phyloP scores from a whole-genome alignment of 2,329 filamentous ascomycete species.

The Chrysoporthe deuterocubensis region DNA sequence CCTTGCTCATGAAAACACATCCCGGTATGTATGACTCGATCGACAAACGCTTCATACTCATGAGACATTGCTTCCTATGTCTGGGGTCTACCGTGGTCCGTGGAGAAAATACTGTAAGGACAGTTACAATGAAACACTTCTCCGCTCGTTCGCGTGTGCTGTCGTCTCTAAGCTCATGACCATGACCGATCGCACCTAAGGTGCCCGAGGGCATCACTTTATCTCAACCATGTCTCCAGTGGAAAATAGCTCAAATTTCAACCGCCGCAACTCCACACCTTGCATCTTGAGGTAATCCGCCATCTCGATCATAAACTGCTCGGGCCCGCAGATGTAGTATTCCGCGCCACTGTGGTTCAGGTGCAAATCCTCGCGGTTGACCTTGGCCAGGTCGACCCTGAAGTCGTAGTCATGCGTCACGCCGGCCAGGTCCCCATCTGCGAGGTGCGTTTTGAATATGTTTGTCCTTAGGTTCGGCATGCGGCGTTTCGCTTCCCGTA shows the following conservation, averaged over 20 bases:
- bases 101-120: too few relatives aligned
- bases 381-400: slow-evolving; percentile 51
- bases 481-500: slow-evolving; percentile 48
- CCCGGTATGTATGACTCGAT: not conserved
- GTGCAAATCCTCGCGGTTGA: slow-evolving; percentile 50
- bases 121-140: too few relatives aligned
- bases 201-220: slow-evolving; percentile 1
- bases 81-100: too few relatives aligned
- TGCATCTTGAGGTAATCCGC: slow-evolving; percentile 46
- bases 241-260: slow-evolving; percentile 54
- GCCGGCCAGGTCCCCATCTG: slow-evolving; percentile 48
- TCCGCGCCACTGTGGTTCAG: slow-evolving; percentile 51
- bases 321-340: slow-evolving; percentile 60
- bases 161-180: too few relatives aligned
- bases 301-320: slow-evolving; percentile 59
- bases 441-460: slow-evolving; percentile 55
- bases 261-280: slow-evolving; percentile 43
- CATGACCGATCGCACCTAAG: not conserved
- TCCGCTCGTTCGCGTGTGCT: too few relatives aligned
- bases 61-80: not conserved
- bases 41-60: not conserved
- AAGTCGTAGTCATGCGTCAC: slow-evolving; percentile 50
- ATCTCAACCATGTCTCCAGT: slow-evolving; percentile 45
- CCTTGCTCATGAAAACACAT: not conserved
- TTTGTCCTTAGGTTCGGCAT: slow-evolving; percentile 44